Percentiles rank a stretch among this genome's conserved stretches.
Conservation (phyloP, 192 early-diverging fungal genomes). For the Lunasporangiospora selenospora region DNA sequence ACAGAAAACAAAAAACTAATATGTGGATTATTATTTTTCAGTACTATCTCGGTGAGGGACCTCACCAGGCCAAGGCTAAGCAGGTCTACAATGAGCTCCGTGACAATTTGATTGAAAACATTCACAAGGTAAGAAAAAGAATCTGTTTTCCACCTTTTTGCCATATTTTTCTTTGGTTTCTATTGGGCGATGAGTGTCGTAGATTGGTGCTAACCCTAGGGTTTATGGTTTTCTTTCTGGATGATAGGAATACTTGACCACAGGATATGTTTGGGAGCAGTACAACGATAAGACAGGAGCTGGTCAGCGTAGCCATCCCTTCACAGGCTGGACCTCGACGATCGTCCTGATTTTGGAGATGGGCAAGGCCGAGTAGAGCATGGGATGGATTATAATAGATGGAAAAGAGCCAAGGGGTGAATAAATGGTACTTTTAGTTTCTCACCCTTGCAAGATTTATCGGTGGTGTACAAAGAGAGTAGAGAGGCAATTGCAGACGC, state of each 20-base stretch:
- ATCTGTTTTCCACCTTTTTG: background rate
- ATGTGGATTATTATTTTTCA: too few relatives aligned
- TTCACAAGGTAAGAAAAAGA: conserved; percentile 62
- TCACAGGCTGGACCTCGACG: conserved; percentile 94
- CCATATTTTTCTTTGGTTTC: background rate
- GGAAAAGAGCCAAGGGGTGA: too few relatives aligned
- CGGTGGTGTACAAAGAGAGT: too few relatives aligned
- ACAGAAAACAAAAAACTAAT: too few relatives aligned
- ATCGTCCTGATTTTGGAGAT: conserved; percentile 80
- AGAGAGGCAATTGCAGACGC: too few relatives aligned
- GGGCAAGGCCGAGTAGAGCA: conserved; percentile 16
- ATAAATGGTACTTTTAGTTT: too few relatives aligned
- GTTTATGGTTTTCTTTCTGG: background rate
- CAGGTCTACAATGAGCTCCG: conserved; percentile 80
- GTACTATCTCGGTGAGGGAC: conserved; percentile 53
- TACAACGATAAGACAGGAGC: conserved; percentile 78
- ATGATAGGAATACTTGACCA: conserved; percentile 69
- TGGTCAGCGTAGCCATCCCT: conserved; percentile 88
- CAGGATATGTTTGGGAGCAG: conserved; percentile 93
- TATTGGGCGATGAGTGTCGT: background rate
- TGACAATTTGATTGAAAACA: conserved; percentile 75
- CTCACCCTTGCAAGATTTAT: too few relatives aligned
- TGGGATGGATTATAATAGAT: too few relatives aligned
- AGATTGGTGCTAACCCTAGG: background rate
- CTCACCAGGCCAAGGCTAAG: conserved; percentile 70